Conservation (phyloP, 192 early-diverging fungal genomes). For the Coemansia sp. region DNA sequence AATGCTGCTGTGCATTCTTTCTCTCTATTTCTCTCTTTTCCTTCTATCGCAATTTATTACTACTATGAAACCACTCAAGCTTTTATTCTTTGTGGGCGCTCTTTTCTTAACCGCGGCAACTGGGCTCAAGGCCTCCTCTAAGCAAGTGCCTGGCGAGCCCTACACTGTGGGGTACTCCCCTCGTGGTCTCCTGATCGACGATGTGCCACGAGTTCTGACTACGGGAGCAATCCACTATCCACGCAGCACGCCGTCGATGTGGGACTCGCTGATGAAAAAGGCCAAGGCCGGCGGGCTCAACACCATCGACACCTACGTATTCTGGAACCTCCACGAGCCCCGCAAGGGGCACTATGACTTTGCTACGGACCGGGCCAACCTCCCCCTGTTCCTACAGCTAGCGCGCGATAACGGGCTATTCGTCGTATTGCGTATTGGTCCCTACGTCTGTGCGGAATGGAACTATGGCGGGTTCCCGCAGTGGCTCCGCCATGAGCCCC, state of each 20-base stretch:
- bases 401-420: constrained; percentile 54
- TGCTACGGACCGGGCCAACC: constrained; percentile 54
- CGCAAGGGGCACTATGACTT: constrained; percentile 58
- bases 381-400: constrained; percentile 53
- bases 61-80: background rate
- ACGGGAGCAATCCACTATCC: constrained; percentile 62
- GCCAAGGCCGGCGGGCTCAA: constrained; percentile 57
- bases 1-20: background rate
- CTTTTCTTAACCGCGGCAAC: background rate
- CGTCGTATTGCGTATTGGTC: constrained; percentile 61
- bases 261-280: constrained; percentile 56
- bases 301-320: constrained; percentile 65
- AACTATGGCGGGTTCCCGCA: constrained; percentile 62
- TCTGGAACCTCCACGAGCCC: constrained; percentile 66
- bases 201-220: constrained; percentile 38
- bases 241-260: constrained; percentile 57
- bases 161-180: constrained; percentile 32
- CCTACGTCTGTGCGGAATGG: constrained; percentile 63
- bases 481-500: constrained; percentile 56
- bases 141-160: constrained; percentile 29
- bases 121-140: background rate
- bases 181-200: constrained; percentile 42
- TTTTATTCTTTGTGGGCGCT: background rate
- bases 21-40: background rate
- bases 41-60: background rate